Percentiles rank a stretch among this genome's conserved stretches.
Evolutionary conservation across 176 grass and related monocot species (phyloP).

Genomic region (barley (Hordeum vulgare)): MorexV3_pseudomolecules_assembly NC_058519.1:53123769-53124268

Average conservation of each 20-base stretch:
- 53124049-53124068: conserved; percentile 74
- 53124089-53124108: conserved; percentile 88
- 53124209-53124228: neutral
- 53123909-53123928: neutral
- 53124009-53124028: neutral
- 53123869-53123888: too few species aligned
- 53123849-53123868: too few species aligned
- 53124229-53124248: conserved; percentile 55
- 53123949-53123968: conserved; percentile 3
- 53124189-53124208: conserved; percentile 10
- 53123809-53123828: too few species aligned
- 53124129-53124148: conserved; percentile 89
- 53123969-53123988: neutral
- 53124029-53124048: neutral
- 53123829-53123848: too few species aligned
- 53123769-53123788: too few species aligned
- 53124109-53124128: conserved; percentile 81
- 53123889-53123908: too few species aligned
- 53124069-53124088: conserved; percentile 84
- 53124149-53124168: conserved; percentile 83
- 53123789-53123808: too few species aligned
- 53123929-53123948: neutral
- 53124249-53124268: conserved; percentile 88
- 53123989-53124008: neutral
- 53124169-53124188: neutral